A percentile compares a stretch with the other conserved stretches of the same genome.
phyloP scores from a whole-genome alignment of 768 basidiomycete genomes.

The Xerocomus spinulosus region DNA sequence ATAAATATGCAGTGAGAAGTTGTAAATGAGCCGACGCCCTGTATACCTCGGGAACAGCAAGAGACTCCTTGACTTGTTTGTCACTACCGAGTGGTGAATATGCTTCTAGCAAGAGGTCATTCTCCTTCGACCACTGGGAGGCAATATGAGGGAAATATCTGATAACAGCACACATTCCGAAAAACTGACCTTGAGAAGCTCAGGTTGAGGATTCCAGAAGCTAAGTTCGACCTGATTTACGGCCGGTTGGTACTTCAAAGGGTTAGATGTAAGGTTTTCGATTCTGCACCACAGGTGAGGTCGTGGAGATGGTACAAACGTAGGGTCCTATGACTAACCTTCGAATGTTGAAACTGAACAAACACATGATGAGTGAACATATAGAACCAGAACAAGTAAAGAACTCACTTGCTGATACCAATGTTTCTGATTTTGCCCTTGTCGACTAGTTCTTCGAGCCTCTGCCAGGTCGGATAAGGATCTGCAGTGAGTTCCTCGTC shows the following conservation, averaged over 20 bases:
- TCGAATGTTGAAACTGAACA: constrained; percentile 55
- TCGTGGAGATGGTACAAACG: background rate
- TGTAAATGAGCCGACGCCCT: background rate
- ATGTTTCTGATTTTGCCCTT: constrained; percentile 77
- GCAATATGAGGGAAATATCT: background rate
- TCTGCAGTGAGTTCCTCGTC: constrained; percentile 57
- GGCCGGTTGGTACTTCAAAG: constrained; percentile 57
- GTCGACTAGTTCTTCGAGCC: constrained; percentile 71
- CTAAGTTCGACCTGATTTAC: constrained; percentile 79
- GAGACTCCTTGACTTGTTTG: constrained; percentile 51
- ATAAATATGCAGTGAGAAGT: background rate
- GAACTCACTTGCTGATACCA: constrained; percentile 72
- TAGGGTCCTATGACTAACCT: constrained; percentile 21
- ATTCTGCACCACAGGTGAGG: constrained; percentile 32
- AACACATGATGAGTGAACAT: background rate
- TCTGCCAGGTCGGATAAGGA: constrained; percentile 77
- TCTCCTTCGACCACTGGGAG: constrained; percentile 62
- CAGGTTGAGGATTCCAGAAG: constrained; percentile 74
- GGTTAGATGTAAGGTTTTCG: constrained; percentile 58
- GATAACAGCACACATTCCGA: background rate
- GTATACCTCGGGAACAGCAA: constrained; percentile 52
- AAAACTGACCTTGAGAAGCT: constrained; percentile 55
- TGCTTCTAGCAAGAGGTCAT: constrained; percentile 62
- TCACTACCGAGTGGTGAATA: constrained; percentile 73
- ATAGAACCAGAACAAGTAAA: background rate